phyloP scores from a whole-genome alignment of 495 filamentous ascomycete species.

The Chaetomidium leptoderma region DNA sequence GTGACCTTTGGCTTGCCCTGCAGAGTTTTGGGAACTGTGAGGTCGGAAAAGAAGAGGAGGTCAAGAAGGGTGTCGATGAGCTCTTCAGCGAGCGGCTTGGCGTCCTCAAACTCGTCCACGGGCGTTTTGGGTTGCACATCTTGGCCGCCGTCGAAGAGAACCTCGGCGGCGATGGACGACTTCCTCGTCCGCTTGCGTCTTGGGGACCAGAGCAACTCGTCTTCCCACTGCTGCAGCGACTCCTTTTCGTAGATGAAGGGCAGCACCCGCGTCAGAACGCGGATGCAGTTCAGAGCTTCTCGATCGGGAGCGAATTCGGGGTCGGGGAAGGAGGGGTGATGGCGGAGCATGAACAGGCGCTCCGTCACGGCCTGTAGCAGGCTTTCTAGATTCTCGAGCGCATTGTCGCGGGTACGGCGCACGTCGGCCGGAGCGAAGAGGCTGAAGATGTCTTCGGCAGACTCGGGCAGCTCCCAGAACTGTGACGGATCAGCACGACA shows the following conservation, averaged over 20 bases:
- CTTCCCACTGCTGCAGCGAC: constrained; percentile 79
- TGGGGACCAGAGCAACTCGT: constrained; percentile 84
- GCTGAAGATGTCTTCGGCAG: constrained; percentile 92
- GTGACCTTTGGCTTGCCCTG: constrained; percentile 76
- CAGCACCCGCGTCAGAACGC: constrained; percentile 83
- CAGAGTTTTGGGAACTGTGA: constrained; percentile 67
- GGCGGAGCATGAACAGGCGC: constrained; percentile 73
- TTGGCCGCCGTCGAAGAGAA: constrained; percentile 77
- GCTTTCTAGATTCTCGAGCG: constrained; percentile 87
- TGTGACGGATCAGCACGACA: constrained; percentile 37
- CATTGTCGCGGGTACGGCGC: constrained; percentile 79
- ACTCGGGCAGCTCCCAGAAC: constrained; percentile 99
- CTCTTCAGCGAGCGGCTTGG: constrained; percentile 87
- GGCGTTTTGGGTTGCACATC: constrained; percentile 50
- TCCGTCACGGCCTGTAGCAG: constrained; percentile 77
- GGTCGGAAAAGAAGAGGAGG: constrained; percentile 83
- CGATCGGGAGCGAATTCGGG: constrained; percentile 82
- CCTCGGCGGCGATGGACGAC: constrained; percentile 56
- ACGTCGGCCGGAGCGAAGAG: constrained; percentile 93
- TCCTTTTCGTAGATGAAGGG: constrained; percentile 94
- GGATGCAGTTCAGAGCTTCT: constrained; percentile 89
- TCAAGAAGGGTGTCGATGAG: constrained; percentile 88
- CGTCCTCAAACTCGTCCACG: constrained; percentile 67
- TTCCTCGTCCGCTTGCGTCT: constrained; percentile 59
- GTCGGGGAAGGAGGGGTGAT: constrained; percentile 87